phyloP scores from a whole-genome alignment of 352 stramenopile species.

The Globisporangium emineosum region DNA sequence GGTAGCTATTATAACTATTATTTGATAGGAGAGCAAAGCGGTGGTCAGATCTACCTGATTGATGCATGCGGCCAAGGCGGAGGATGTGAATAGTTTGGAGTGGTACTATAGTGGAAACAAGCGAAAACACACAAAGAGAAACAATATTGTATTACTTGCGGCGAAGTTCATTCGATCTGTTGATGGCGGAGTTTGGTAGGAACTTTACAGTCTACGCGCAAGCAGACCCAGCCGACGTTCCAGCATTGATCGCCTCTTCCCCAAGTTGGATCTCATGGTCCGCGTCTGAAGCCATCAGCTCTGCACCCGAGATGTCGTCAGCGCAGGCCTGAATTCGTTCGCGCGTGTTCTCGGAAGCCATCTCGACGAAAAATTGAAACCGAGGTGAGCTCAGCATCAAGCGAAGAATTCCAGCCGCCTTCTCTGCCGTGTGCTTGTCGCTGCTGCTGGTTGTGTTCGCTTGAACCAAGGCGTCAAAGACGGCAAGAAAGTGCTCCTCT shows the following conservation, averaged over 20 bases:
- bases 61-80: constrained; percentile 2
- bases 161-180: not conserved
- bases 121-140: constrained; percentile 16
- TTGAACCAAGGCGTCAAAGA: constrained; percentile 11
- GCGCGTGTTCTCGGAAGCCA: constrained; percentile 3
- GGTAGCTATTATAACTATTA: constrained; percentile 26
- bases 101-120: constrained; percentile 40
- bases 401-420: not conserved
- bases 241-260: not conserved
- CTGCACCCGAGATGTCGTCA: not conserved
- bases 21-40: constrained; percentile 9
- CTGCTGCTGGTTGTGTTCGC: not conserved
- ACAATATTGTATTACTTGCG: constrained; percentile 17
- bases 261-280: not conserved
- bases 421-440: not conserved
- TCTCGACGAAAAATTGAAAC: constrained; percentile 16
- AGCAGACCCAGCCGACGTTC: not conserved
- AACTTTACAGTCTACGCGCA: constrained; percentile 6
- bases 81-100: constrained; percentile 48
- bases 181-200: not conserved
- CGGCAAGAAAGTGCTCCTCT: constrained; percentile 13
- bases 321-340: not conserved
- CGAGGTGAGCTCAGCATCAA: constrained; percentile 6
- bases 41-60: constrained; percentile 10
- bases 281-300: too few species aligned